A percentile compares a stretch with the other conserved stretches of the same genome.
phyloP scores from a whole-genome alignment of 139 green algal genomes.

The Picochlorum sp. region DNA sequence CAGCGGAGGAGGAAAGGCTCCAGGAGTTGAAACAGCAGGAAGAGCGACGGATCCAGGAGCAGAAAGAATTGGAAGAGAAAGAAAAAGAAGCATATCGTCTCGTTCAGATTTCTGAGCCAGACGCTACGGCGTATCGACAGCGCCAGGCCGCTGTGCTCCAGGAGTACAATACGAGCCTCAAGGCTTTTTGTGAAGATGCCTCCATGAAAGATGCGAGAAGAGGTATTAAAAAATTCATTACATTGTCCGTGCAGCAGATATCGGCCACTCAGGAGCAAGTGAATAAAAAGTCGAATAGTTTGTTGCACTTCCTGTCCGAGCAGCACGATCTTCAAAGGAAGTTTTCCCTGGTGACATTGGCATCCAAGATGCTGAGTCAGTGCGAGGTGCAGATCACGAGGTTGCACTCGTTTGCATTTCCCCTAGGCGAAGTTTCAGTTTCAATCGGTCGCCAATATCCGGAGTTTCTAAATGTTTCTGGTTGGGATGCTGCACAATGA shows the following conservation, averaged over 20 bases:
- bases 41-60: not conserved
- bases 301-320: constrained; percentile 39
- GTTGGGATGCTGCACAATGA: constrained; percentile 41
- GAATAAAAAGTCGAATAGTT: constrained; percentile 33
- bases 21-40: not conserved
- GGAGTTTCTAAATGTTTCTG: constrained; percentile 43
- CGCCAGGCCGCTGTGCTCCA: constrained; percentile 11
- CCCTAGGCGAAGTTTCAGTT: constrained; percentile 51
- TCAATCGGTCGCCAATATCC: constrained; percentile 38
- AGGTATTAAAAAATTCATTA: constrained; percentile 62
- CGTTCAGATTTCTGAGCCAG: not conserved
- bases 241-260: constrained; percentile 66
- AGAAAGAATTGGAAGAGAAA: not conserved
- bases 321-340: constrained; percentile 17
- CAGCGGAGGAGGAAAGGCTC: not conserved
- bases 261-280: constrained; percentile 53
- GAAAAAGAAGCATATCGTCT: not conserved
- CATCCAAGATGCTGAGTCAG: constrained; percentile 45
- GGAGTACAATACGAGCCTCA: constrained; percentile 18
- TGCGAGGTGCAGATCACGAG: constrained; percentile 48
- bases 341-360: constrained; percentile 49
- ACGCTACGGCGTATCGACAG: constrained; percentile 1
- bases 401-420: constrained; percentile 55
- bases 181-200: constrained; percentile 31
- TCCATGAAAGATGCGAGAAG: constrained; percentile 40